Base-by-base conservation (phyloP, 192 early-diverging fungal genomes). In the Cladochytrium replicatum region DNA sequence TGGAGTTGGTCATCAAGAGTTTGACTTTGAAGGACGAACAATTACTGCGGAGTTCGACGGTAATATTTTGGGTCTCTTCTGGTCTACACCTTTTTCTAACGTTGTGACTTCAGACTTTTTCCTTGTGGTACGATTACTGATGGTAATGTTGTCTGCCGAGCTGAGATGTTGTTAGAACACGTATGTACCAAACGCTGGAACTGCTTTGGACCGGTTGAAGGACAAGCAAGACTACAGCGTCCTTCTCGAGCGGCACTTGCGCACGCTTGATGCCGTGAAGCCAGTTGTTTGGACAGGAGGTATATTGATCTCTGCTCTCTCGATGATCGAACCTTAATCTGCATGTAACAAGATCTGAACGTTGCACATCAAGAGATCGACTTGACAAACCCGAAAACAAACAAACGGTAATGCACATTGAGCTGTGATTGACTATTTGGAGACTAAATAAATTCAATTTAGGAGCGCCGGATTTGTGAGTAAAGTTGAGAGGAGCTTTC, bases 151-250 rank as follows among this genome's bases (percentile, higher is more conserved):
- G 17, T 13, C 13, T 13, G 17, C 17, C 13, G 17, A 37, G 17
- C 34, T 37, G 13, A 17, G 17, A 13, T 13, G 13, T 13, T 37
- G 13, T 37, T 37, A 37, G 34, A 37, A 72, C 0, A 75, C 71
- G 52, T 91, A 93, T 63, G 77, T 90, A 9, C 84, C 83, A 28
- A 93, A 91, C 46, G 82, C 90, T 0, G 85, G 85, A 8, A 66
- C 75, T 23, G 78, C 79, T 44, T 68, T 93, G 1, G 76, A 78
- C 27, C 64, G 82, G 21, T 68, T 93, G 37, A 72, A 62, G 29
- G 71, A 75, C 43, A 74, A 84, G 30, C 68, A 73, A 34, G 56
- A 74, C 19, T 89, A 81, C 71, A 77, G 82, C 54, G 46, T 41
- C 11, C 51, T 58, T 27, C 81, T 93, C 73, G 69, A 77, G 42